phyloP scores from a whole-genome alignment of 2,329 filamentous ascomycete species.

The Fusarium begoniae region DNA sequence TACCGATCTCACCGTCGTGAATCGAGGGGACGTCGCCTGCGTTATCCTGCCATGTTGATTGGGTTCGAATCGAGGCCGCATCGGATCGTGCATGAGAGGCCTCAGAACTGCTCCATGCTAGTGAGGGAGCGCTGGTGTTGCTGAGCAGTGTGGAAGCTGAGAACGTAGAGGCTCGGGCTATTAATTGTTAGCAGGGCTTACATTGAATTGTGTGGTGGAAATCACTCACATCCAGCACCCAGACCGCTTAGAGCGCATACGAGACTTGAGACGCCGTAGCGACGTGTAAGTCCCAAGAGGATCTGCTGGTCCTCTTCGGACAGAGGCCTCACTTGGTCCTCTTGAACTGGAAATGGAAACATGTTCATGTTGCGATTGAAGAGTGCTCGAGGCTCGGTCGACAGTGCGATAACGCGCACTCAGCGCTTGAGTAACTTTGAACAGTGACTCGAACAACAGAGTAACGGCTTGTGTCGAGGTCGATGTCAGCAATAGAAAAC shows the following conservation, averaged over 20 bases:
- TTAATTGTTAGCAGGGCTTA: conserved; percentile 18
- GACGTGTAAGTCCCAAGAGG: conserved; percentile 49
- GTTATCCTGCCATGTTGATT: conserved; percentile 51
- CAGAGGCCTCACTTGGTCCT: conserved; percentile 50
- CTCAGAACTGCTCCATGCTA: conserved; percentile 54
- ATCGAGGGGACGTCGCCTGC: conserved; percentile 47
- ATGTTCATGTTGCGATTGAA: conserved; percentile 39
- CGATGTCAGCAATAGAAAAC: conserved; percentile 21
- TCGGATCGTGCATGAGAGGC: conserved; percentile 52
- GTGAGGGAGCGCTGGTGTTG: conserved; percentile 52
- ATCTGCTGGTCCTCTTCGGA: conserved; percentile 52
- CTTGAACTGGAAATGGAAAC: conserved; percentile 48
- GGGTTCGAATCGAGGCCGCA: conserved; percentile 51
- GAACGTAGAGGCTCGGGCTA: conserved; percentile 52
- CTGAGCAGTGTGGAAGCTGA: conserved; percentile 54
- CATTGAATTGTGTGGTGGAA: not conserved
- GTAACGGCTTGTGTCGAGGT: not conserved
- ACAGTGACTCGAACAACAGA: conserved; percentile 8
- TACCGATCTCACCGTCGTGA: conserved; percentile 48
- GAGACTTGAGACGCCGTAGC: conserved; percentile 51
- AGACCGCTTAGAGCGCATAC: conserved; percentile 50
- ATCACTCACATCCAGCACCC: conserved; percentile 49
- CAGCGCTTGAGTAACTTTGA: conserved; percentile 29
- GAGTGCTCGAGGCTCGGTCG: conserved; percentile 16
- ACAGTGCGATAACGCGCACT: conserved; percentile 38